Evolutionary conservation across 805 yeast genomes (phyloP).

Genomic region (Suhomyces sp.): DNA sequence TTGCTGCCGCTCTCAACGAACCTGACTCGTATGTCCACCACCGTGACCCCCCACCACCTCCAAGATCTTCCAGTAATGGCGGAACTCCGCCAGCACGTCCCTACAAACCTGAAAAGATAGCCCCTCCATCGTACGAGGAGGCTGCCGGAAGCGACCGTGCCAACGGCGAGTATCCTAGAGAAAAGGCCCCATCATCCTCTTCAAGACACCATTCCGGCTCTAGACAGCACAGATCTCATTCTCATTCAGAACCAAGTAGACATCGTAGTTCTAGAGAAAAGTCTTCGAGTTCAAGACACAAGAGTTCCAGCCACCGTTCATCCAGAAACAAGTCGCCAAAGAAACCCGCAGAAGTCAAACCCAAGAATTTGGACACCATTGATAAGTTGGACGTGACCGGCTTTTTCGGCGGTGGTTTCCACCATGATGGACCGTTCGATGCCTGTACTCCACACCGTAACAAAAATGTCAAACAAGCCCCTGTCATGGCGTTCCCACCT

Average conservation of each 20-base stretch:
- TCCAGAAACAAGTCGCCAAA: slow-evolving; percentile 33
- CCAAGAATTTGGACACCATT: slow-evolving; percentile 85
- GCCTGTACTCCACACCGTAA: slow-evolving; percentile 98
- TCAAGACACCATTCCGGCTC: slow-evolving; percentile 15
- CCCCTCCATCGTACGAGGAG: slow-evolving; percentile 72
- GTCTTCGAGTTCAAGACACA: slow-evolving; percentile 9
- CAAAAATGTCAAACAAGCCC: slow-evolving; percentile 70
- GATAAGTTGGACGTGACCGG: slow-evolving; percentile 97
- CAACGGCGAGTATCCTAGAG: slow-evolving; percentile 50
- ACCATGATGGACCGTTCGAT: slow-evolving; percentile 98
- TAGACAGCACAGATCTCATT: slow-evolving; percentile 21
- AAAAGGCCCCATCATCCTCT: slow-evolving; percentile 34
- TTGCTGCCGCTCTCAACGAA: slow-evolving; percentile 44
- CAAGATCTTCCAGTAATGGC: slow-evolving; percentile 20
- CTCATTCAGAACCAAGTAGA: slow-evolving; percentile 11
- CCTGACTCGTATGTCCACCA: slow-evolving; percentile 37
- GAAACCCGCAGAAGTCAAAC: slow-evolving; percentile 45
- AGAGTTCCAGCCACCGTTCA: slow-evolving; percentile 10
- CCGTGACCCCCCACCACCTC: slow-evolving; percentile 35
- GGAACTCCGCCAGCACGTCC: slow-evolving; percentile 17
- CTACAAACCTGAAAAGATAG: slow-evolving; percentile 15
- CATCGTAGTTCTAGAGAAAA: slow-evolving; percentile 12
- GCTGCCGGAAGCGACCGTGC: slow-evolving; percentile 51
- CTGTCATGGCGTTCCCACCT: slow-evolving; percentile 91
- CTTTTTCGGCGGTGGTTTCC: slow-evolving; percentile 89